A percentile compares a stretch with the other conserved stretches of the same genome.
Conservation (phyloP, 768 basidiomycete species). For the Rhodosporidiobolus odoratus region DNA sequence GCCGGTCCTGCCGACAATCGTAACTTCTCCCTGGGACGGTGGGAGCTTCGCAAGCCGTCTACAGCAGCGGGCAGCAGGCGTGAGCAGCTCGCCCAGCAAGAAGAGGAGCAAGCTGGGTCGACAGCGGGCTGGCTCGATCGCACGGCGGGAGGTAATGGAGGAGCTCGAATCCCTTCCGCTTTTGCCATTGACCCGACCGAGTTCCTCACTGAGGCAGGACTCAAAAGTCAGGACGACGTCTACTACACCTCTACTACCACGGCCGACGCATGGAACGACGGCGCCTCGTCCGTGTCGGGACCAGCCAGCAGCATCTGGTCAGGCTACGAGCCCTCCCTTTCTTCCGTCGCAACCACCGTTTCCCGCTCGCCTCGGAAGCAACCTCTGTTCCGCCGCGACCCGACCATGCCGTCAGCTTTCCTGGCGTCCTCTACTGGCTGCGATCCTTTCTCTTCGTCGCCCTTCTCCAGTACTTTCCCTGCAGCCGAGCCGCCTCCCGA, state of each 20-base stretch:
- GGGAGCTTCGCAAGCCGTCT: slow-evolving; percentile 30
- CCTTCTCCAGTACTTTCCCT: background rate
- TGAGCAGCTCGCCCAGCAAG: slow-evolving; percentile 10
- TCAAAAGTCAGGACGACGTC: background rate
- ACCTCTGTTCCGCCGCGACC: background rate
- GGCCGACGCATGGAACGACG: background rate
- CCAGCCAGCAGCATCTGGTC: background rate
- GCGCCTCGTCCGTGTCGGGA: background rate
- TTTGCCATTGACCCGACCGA: slow-evolving; percentile 14
- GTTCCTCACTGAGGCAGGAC: slow-evolving; percentile 18
- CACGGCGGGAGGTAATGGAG: background rate
- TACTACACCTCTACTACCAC: background rate
- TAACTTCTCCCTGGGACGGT: slow-evolving; percentile 24
- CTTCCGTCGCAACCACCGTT: slow-evolving; percentile 2
- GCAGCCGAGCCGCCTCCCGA: background rate
- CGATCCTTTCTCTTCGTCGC: background rate
- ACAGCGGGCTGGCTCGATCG: slow-evolving; percentile 11
- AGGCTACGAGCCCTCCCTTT: background rate
- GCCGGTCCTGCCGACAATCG: slow-evolving; percentile 19
- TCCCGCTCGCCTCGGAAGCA: background rate
- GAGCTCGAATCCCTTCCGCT: background rate
- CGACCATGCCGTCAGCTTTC: background rate
- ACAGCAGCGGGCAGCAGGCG: background rate
- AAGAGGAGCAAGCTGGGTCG: background rate
- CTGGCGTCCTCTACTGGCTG: background rate